These are phyloP conservation scores for Diaporthe nobilis DNA, from an alignment of 2,329 filamentous ascomycete genomes.

Conservation along the genomic window DNA sequence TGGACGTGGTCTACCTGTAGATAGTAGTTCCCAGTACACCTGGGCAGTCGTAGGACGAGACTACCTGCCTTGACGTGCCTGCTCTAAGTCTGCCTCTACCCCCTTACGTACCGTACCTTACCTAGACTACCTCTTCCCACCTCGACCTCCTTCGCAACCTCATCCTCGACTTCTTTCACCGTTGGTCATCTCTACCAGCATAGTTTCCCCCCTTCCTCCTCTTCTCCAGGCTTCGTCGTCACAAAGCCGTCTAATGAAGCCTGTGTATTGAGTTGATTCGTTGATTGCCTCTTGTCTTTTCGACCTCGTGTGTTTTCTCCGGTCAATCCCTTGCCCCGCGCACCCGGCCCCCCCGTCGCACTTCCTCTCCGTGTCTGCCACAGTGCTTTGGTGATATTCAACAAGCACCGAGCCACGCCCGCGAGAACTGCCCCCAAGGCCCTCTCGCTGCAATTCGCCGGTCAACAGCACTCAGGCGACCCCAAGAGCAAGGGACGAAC, in stretches of 20 bases:
- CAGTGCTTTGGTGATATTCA: conserved; percentile 6
- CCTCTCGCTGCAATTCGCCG: background rate
- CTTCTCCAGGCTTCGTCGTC: conserved; percentile 46
- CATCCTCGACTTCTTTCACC: conserved; percentile 9
- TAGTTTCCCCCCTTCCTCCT: conserved; percentile 32
- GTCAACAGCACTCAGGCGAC: background rate
- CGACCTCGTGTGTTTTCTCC: conserved; percentile 32
- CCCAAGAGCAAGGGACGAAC: conserved; percentile 10
- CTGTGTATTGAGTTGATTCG: conserved; percentile 49
- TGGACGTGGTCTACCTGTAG: background rate
- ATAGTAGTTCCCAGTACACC: background rate
- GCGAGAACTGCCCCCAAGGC: background rate
- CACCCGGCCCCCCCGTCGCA: conserved; percentile 13
- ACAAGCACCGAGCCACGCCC: background rate
- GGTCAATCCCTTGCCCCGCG: conserved; percentile 35
- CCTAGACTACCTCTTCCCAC: conserved; percentile 4
- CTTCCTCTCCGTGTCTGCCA: conserved; percentile 22
- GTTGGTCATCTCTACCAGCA: conserved; percentile 35
- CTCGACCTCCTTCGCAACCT: conserved; percentile 28
- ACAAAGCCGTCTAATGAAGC: conserved; percentile 46
- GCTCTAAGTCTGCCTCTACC: background rate
- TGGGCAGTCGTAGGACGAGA: background rate
- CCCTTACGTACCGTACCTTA: conserved; percentile 12
- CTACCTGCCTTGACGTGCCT: background rate
- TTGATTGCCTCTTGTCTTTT: conserved; percentile 39